A percentile compares a stretch with the other conserved stretches of the same genome.
These are phyloP conservation scores for Neurospora sp. DNA, from an alignment of 495 filamentous ascomycete species.

Conservation along the genomic window DNA sequence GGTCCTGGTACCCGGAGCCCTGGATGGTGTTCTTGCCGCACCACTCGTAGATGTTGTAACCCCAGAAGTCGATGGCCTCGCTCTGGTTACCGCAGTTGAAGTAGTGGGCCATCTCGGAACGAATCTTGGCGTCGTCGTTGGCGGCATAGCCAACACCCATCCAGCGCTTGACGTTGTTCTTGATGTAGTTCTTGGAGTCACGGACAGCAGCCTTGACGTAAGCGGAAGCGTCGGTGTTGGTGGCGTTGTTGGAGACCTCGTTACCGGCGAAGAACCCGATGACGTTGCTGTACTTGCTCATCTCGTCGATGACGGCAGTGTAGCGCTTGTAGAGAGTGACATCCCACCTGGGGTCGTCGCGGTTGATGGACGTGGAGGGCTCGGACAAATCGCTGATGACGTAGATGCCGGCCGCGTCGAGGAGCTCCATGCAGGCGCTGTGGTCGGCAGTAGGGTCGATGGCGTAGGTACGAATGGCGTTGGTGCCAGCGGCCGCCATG, in stretches of 20 bases:
- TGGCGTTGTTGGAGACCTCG: slow-evolving; percentile 78
- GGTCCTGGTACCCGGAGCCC: slow-evolving; percentile 64
- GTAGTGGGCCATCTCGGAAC: slow-evolving; percentile 69
- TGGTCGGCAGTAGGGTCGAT: slow-evolving; percentile 75
- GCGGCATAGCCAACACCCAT: slow-evolving; percentile 94
- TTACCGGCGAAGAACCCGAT: slow-evolving; percentile 97
- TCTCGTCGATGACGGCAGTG: slow-evolving; percentile 68
- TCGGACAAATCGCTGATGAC: slow-evolving; percentile 81
- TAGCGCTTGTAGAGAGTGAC: slow-evolving; percentile 67
- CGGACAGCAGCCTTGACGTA: slow-evolving; percentile 95
- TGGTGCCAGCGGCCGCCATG: slow-evolving; percentile 67
- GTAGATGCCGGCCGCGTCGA: slow-evolving; percentile 86
- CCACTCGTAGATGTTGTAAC: slow-evolving; percentile 99
- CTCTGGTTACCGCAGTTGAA: slow-evolving; percentile 72
- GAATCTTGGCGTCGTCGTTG: slow-evolving; percentile 77
- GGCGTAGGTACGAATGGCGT: slow-evolving; percentile 88
- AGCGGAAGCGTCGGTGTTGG: slow-evolving; percentile 76
- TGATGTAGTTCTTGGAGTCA: slow-evolving; percentile 90
- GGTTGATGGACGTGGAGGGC: slow-evolving; percentile 73
- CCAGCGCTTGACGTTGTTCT: slow-evolving; percentile 58
- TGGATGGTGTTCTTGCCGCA: slow-evolving; percentile 71
- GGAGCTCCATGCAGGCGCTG: slow-evolving; percentile 69
- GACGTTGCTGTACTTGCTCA: slow-evolving; percentile 72
- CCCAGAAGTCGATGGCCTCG: slow-evolving; percentile 84
- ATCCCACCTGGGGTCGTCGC: slow-evolving; percentile 66